phyloP scores from a whole-genome alignment of 1,284 basidiomycete genomes.

The Melampsora americana region DNA sequence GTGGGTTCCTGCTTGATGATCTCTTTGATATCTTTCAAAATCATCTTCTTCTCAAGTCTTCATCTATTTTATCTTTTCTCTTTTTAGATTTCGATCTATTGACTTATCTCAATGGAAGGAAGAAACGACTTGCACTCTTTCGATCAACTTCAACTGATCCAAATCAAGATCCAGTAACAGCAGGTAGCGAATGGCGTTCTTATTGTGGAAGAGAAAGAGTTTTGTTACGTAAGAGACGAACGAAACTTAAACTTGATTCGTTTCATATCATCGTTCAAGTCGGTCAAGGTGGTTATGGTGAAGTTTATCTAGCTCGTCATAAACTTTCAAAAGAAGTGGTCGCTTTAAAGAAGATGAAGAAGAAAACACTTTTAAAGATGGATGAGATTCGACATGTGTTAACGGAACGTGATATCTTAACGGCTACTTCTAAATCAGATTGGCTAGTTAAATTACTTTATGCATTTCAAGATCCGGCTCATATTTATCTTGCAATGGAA shows the following conservation, averaged over 20 bases:
- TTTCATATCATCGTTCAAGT: slow-evolving; percentile 94
- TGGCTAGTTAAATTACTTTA: slow-evolving; percentile 90
- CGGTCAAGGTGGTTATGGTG: slow-evolving; percentile 93
- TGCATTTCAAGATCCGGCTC: slow-evolving; percentile 83
- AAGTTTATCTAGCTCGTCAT: slow-evolving; percentile 87
- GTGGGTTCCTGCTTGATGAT: neutral
- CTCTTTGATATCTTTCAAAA: neutral
- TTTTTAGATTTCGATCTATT: slow-evolving; percentile 65
- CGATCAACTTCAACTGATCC: slow-evolving; percentile 9
- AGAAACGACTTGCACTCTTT: slow-evolving; percentile 66
- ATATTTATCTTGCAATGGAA: slow-evolving; percentile 96
- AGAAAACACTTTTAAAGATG: slow-evolving; percentile 90
- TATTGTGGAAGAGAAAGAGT: slow-evolving; percentile 89
- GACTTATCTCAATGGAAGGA: slow-evolving; percentile 77
- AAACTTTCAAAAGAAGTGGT: slow-evolving; percentile 88
- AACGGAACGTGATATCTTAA: slow-evolving; percentile 90
- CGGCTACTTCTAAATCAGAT: slow-evolving; percentile 80
- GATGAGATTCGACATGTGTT: slow-evolving; percentile 94
- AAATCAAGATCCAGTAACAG: slow-evolving; percentile 22
- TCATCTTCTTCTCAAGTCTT: neutral
- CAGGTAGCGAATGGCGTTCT: slow-evolving; percentile 72
- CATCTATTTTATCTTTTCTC: neutral
- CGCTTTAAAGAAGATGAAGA: slow-evolving; percentile 92
- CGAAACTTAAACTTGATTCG: slow-evolving; percentile 80
- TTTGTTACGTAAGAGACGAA: slow-evolving; percentile 75